These are phyloP conservation scores for Acanthamoeba lenticulata DNA, from an alignment of 208 protist species.

Conservation along the genomic window DNA sequence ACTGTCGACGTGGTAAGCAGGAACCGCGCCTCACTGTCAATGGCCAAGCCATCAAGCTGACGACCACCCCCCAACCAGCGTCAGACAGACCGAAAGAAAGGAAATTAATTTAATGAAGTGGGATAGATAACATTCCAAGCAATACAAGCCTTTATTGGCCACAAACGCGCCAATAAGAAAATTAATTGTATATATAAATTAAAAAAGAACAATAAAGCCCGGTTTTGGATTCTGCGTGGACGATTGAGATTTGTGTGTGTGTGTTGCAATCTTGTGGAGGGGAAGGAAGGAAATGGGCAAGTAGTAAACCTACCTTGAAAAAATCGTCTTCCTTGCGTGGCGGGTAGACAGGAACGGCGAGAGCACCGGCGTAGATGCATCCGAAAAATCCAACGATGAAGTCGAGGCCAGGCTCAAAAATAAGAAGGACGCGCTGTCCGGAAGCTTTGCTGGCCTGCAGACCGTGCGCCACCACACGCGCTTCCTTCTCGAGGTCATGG, in stretches of 20 bases:
- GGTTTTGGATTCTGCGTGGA: too few species aligned
- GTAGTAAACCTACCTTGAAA: background rate
- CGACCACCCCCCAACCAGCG: background rate
- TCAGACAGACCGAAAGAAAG: background rate
- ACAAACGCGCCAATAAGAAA: too few species aligned
- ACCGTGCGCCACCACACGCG: background rate
- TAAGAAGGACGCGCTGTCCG: background rate
- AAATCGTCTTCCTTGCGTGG: conserved; percentile 31
- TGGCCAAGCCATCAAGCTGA: conserved; percentile 4
- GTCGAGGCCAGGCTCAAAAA: conserved; percentile 25
- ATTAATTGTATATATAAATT: too few species aligned
- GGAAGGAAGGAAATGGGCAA: background rate
- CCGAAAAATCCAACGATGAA: conserved; percentile 33
- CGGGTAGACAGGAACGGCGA: conserved; percentile 17
- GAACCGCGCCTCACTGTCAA: conserved; percentile 34
- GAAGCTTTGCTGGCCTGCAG: background rate
- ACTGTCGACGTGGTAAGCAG: conserved; percentile 3
- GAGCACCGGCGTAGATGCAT: conserved; percentile 34
- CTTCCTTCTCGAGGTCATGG: background rate
- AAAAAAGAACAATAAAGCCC: too few species aligned
- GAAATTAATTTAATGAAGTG: too few species aligned
- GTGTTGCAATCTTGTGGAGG: background rate
- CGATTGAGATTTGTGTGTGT: too few species aligned
- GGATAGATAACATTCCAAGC: too few species aligned
- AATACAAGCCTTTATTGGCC: too few species aligned